Conservation (phyloP, 495 filamentous ascomycete genomes). For the Terfezia boudieri region DNA sequence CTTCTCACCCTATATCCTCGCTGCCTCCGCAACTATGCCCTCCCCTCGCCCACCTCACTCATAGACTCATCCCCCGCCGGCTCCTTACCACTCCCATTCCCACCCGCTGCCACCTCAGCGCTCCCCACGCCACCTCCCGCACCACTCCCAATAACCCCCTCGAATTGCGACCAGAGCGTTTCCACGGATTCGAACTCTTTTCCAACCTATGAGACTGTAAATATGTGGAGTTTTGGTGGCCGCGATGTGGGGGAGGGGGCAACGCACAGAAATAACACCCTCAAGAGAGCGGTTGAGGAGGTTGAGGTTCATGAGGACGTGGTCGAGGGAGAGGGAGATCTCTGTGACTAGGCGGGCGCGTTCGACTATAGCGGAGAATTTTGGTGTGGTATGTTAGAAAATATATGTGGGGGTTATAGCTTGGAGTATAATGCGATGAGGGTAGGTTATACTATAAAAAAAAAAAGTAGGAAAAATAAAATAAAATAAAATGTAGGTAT, state of each 20-base stretch:
- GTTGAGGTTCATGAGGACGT: conserved; percentile 90
- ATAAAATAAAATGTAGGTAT: too few relatives aligned
- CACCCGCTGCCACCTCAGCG: conserved; percentile 7
- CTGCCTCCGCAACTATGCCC: too few relatives aligned
- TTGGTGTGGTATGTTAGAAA: background rate
- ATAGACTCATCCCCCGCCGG: too few relatives aligned
- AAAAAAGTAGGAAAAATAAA: background rate
- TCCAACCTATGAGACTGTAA: conserved; percentile 38
- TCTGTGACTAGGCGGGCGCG: conserved; percentile 13
- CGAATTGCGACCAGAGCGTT: conserved; percentile 89
- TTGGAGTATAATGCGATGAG: background rate
- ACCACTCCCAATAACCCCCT: conserved; percentile 79
- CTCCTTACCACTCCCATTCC: too few relatives aligned
- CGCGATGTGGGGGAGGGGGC: background rate
- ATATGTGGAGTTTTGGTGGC: background rate
- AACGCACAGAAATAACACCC: conserved; percentile 62
- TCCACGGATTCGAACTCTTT: conserved; percentile 96
- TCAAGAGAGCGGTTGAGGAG: conserved; percentile 81
- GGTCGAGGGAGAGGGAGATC: conserved; percentile 35
- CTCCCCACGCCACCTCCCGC: conserved; percentile 25
- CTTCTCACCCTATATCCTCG: too few relatives aligned
- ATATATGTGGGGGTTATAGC: background rate
- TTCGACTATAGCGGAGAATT: conserved; percentile 5
- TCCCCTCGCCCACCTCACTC: too few relatives aligned
- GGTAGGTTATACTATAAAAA: background rate